Evolutionary conservation across 1,284 basidiomycete species (phyloP).

Genomic region (Heterobasidion irregulare): DNA sequence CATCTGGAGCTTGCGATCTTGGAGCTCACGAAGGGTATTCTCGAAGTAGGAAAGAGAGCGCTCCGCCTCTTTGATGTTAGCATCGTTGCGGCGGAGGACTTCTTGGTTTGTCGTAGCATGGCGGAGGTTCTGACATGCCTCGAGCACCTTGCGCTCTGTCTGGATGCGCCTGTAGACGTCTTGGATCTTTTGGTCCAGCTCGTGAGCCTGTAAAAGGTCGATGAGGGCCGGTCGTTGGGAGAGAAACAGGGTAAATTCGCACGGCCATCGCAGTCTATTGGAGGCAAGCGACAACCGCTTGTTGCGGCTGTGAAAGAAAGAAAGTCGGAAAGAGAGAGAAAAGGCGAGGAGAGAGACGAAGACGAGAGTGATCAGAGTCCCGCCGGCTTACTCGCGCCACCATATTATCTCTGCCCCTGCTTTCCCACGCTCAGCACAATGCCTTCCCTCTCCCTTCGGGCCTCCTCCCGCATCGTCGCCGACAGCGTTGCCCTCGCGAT

Average conservation of each 20-base stretch:
- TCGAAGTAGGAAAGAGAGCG: conserved; percentile 85
- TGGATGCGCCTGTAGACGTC: conserved; percentile 87
- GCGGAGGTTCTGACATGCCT: conserved; percentile 74
- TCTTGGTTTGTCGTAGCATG: conserved; percentile 84
- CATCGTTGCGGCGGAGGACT: conserved; percentile 75
- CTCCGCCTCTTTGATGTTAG: conserved; percentile 85
- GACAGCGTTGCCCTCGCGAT: neutral
- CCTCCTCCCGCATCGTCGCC: conserved; percentile 22
- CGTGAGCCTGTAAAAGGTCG: conserved; percentile 27
- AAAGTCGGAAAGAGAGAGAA: conserved; percentile 7
- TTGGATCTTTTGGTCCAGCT: conserved; percentile 87
- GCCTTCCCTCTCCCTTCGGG: conserved; percentile 28
- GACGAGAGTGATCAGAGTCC: neutral
- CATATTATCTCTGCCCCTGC: neutral
- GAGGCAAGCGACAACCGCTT: neutral
- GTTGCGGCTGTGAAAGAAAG: neutral
- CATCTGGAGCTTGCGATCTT: conserved; percentile 63
- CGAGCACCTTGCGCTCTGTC: conserved; percentile 88
- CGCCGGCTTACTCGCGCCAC: neutral
- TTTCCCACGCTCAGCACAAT: conserved; percentile 16
- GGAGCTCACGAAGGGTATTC: conserved; percentile 77
- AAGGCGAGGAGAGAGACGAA: neutral
- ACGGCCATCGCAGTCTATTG: conserved; percentile 14
- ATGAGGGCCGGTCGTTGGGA: conserved; percentile 1
- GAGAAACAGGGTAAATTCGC: conserved; percentile 5